Conservation (phyloP, 73 alveolate species). For the Uronychia setigera region DNA sequence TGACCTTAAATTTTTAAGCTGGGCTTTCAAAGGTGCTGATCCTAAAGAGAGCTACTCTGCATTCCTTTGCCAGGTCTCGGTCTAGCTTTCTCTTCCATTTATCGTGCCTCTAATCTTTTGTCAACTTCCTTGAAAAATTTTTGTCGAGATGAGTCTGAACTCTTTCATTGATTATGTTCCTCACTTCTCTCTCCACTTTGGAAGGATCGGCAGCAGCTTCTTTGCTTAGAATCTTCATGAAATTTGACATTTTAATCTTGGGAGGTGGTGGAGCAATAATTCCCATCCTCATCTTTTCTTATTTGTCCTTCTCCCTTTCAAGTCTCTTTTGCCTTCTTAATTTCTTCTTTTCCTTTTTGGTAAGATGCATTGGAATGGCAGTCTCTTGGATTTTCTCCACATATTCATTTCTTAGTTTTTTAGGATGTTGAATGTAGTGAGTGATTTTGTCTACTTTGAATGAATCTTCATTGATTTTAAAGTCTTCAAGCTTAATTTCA, state of each 20-base stretch:
- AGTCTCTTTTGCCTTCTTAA: conserved; percentile 68
- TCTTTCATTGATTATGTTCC: conserved; percentile 72
- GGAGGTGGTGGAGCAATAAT: conserved; percentile 87
- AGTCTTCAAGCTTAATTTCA: conserved; percentile 24
- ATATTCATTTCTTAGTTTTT: conserved; percentile 65
- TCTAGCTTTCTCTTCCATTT: conserved; percentile 77
- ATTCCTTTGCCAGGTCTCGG: conserved; percentile 78
- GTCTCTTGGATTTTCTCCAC: conserved; percentile 60
- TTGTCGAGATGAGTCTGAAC: conserved; percentile 67
- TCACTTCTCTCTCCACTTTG: conserved; percentile 79
- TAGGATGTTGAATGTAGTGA: conserved; percentile 84
- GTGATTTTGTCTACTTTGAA: conserved; percentile 65
- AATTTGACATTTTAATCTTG: conserved; percentile 78
- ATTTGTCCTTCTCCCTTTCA: conserved; percentile 80
- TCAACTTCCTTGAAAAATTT: conserved; percentile 82
- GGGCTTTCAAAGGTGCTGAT: conserved; percentile 60
- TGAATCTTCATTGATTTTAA: conserved; percentile 27
- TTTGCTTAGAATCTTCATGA: conserved; percentile 82
- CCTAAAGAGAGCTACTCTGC: conserved; percentile 83
- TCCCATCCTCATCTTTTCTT: conserved; percentile 88
- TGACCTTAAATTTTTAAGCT: conserved; percentile 79
- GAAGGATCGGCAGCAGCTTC: conserved; percentile 91
- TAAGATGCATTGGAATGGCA: conserved; percentile 70
- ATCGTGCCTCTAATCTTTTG: conserved; percentile 84
- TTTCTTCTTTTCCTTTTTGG: conserved; percentile 85